Base-by-base conservation (phyloP, 129 eudicot species). In the Deinandra increscens region DNA sequence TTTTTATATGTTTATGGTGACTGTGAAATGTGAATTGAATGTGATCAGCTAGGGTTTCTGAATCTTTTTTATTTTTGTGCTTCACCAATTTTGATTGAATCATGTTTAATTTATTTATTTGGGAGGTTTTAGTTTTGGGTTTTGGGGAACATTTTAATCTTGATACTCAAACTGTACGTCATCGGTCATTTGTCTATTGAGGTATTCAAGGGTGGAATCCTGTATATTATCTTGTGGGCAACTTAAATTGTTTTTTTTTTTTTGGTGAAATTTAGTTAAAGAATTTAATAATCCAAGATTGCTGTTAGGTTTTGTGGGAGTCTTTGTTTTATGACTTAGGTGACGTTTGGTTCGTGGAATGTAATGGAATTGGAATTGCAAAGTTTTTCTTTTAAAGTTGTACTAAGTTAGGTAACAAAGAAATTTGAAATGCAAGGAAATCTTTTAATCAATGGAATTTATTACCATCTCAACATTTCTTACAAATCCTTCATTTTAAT, bases 241-340 rank as follows among this genome's bases (percentile, higher is more conserved):
- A 19, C 77, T 26, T 66, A 55, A 49, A 38, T 6, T 66, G 17
- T 60, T 55, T 54, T 75, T 22, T 65, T 75, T 67, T 44, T 67
- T 44, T 67, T 33, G 58, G 74, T 62, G 43, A 64, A 73, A 63
- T 73, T 63, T 49, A 50, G 78, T 67, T 75, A 36, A 75, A 46
- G 74, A 75, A 54, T 33, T 46, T 15, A 17, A 36, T 17, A 33
- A 41, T 76, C 48, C 65, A 37, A 60, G 64, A 69, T 69, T 76
- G 70, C 46, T 50, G 12, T 60, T 76, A 76, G 75, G 75, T 60
- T 76, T 69, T 60, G 44, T 37, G 7, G 68, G 64, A 76, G 67
- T 67, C 80, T 58, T 71, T 69, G 46, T 51, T 66, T n/a, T n/a
- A n/a, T n/a, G n/a, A n/a, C n/a, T n/a, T n/a, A n/a, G n/a, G n/a